Percentiles rank a stretch among this genome's conserved stretches.
Conservation (phyloP, 169 alveolate genomes). For the Theileria annulata region DNA sequence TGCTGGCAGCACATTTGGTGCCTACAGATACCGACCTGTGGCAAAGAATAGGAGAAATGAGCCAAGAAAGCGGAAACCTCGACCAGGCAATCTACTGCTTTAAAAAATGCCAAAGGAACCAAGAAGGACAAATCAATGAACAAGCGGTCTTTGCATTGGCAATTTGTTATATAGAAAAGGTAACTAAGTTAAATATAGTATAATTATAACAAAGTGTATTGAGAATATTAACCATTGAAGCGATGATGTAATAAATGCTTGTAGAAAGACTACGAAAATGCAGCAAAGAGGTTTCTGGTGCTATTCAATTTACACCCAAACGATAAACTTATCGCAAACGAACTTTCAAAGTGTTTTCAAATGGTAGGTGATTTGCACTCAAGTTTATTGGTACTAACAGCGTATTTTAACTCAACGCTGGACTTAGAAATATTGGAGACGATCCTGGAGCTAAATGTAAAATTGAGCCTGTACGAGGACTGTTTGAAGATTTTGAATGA, state of each 20-base stretch:
- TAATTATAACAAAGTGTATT: not conserved
- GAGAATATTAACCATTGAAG: not conserved
- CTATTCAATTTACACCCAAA: slow-evolving; percentile 54
- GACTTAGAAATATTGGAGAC: slow-evolving; percentile 35
- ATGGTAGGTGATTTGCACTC: slow-evolving; percentile 53
- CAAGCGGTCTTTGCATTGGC: slow-evolving; percentile 62
- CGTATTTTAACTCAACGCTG: slow-evolving; percentile 21
- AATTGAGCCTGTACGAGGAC: slow-evolving; percentile 29
- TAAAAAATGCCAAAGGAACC: slow-evolving; percentile 50
- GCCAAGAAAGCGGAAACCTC: slow-evolving; percentile 51
- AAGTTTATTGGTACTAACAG: slow-evolving; percentile 41
- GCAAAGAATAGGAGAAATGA: slow-evolving; percentile 83
- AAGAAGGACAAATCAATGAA: slow-evolving; percentile 53
- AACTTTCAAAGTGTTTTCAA: slow-evolving; percentile 46
- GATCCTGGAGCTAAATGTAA: slow-evolving; percentile 35
- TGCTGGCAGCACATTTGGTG: slow-evolving; percentile 86
- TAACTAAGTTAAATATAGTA: not conserved
- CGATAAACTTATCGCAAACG: slow-evolving; percentile 46
- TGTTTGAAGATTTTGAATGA: slow-evolving; percentile 24
- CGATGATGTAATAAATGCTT: not conserved
- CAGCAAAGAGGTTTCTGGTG: slow-evolving; percentile 36
- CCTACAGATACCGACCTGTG: slow-evolving; percentile 80
- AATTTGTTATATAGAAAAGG: slow-evolving; percentile 61
- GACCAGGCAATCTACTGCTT: slow-evolving; percentile 69
- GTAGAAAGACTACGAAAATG: slow-evolving; percentile 56